Base-by-base conservation (phyloP, 148 eudicot species). In the Limonium bicolor region DNA sequence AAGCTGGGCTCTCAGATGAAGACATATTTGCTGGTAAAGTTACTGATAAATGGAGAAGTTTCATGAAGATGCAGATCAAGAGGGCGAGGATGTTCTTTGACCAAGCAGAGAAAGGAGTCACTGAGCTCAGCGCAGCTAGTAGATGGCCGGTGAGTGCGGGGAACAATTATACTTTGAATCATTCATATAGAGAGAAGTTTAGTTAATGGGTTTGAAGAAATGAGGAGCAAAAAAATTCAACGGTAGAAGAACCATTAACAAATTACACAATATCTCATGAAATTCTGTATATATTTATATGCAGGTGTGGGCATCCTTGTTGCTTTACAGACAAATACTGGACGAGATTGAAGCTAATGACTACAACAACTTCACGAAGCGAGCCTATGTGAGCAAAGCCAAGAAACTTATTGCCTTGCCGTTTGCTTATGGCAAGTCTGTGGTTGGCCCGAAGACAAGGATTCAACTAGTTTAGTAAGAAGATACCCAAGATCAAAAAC, bases 61-160 rank as follows among this genome's bases (percentile, higher is more conserved):
- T 88, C 61, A 88, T 88, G 97, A 83, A 68, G 62, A 75, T 68
- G 58, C 97, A 88, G 66, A 80, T 88, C 50, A 77, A 74, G 65
- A 66, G 97, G 67, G 97, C 92, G 2, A 63, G 94, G 59, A 71
- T 66, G 71, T 88, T 88, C 67, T 88, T 88, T 28, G 79, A 80
- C 43, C 77, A 77, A 41, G 97, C 97, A 5, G 96, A 87, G 57
- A 65, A 60, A 56, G 96, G 94, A 14, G 94, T 87, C 19, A 70
- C 70, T 31, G 78, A 87, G 48, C 96, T 87, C 21, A 79, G 78
- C 57, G 46, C 90, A 30, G 82, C 75, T 22, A 87, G 96, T 36
- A 69, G 96, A 87, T 82, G 94, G 94, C 96, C 96, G 11, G 96
- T 87, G 65, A 82, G 90, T 37, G n/a, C 27, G n/a, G n/a, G n/a